Percentiles rank a stretch among this genome's conserved stretches.
Evolutionary conservation across 2,329 filamentous ascomycete genomes (phyloP).

Genomic region (Pseudogymnoascus sp.): DNA sequence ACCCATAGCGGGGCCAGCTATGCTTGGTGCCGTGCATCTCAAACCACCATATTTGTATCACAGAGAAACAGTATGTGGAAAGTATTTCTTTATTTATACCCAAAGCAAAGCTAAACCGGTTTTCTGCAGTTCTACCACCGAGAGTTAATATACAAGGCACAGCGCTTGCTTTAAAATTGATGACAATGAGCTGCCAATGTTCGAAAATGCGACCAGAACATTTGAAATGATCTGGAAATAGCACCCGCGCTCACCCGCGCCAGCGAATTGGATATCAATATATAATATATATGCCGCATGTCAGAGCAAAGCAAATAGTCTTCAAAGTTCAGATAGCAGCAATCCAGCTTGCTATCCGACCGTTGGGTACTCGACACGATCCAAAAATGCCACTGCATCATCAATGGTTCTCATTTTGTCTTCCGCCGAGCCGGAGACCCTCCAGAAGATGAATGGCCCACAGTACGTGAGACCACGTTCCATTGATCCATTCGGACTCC

Average conservation of each 20-base stretch:
- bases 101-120: not conserved
- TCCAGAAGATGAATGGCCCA: constrained; percentile 32
- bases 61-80: not conserved
- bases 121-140: not conserved
- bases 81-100: not conserved
- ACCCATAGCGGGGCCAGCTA: not conserved
- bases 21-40: not conserved
- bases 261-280: constrained; percentile 2
- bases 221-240: not conserved
- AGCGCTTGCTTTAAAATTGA: not conserved
- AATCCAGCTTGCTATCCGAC: not conserved
- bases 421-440: constrained; percentile 14
- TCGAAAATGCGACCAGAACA: not conserved
- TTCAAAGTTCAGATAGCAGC: not conserved
- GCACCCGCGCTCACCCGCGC: not conserved
- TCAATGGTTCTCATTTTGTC: not conserved
- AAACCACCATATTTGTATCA: not conserved
- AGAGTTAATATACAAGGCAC: not conserved
- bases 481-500: constrained; percentile 23
- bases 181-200: not conserved
- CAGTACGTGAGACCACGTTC: constrained; percentile 14
- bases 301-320: constrained; percentile 2
- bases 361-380: not conserved
- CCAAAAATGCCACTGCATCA: not conserved
- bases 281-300: not conserved